These are phyloP conservation scores for Sphagnum fallax DNA, from an alignment of 228 moss, liverwort and hornwort genomes.

Conservation along the genomic window DNA sequence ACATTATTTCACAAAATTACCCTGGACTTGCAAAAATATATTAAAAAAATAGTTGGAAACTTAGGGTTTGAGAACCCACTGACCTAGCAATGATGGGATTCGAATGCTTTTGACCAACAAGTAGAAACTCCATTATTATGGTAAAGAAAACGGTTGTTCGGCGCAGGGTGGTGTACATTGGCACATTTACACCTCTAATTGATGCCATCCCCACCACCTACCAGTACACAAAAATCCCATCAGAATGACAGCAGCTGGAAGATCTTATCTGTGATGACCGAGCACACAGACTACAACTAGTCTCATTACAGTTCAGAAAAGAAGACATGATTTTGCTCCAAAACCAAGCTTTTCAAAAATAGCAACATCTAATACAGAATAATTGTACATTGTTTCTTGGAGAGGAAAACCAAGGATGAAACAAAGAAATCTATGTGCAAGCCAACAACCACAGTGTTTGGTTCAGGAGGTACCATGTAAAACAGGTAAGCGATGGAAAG, in stretches of 20 bases:
- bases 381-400: no score
- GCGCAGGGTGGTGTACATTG: slow-evolving; percentile 95
- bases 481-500: slow-evolving; percentile 88
- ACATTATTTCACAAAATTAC: neutral
- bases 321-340: no score
- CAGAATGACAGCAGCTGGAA: no score
- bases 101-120: slow-evolving; percentile 78
- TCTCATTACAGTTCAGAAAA: no score
- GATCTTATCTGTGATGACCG: no score
- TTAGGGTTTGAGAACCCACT: slow-evolving; percentile 1
- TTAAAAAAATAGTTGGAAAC: no score
- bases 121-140: slow-evolving; percentile 83
- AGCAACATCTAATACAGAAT: no score
- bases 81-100: slow-evolving; percentile 69
- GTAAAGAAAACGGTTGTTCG: slow-evolving; percentile 93
- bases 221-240: neutral
- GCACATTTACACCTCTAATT: slow-evolving; percentile 95
- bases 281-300: no score
- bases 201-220: slow-evolving; percentile 99
- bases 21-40: neutral
- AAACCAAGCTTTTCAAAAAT: no score
- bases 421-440: no score
- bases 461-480: slow-evolving; percentile 58
- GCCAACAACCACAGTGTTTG: no score
- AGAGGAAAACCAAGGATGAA: no score